Evolutionary conservation across 2,329 filamentous ascomycete species (phyloP).

Genomic region (Elsinoe arachidis): DNA sequence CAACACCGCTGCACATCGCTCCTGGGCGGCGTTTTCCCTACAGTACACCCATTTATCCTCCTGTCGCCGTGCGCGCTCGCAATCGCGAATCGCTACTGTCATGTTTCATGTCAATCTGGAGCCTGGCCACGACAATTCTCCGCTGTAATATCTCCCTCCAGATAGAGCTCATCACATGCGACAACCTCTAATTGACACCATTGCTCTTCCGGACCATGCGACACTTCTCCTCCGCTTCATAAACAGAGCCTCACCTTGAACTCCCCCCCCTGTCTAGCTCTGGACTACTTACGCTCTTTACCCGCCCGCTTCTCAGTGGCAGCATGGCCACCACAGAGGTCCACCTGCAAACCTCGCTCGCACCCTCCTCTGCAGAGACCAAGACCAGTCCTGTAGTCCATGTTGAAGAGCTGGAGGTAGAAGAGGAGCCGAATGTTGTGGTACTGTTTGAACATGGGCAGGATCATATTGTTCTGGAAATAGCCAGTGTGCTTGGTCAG

Average conservation of each 20-base stretch:
- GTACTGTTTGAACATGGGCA: constrained; percentile 63
- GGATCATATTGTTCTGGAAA: constrained; percentile 63
- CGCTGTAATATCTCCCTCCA: neutral
- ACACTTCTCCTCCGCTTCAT: neutral
- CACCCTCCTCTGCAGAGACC: constrained; percentile 9
- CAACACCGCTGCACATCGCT: constrained; percentile 6
- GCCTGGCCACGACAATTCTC: constrained; percentile 2
- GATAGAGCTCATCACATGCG: neutral
- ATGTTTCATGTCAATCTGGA: constrained; percentile 12
- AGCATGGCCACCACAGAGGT: constrained; percentile 16
- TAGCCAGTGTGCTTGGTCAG: constrained; percentile 73
- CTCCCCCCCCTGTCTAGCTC: neutral
- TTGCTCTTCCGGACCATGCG: neutral
- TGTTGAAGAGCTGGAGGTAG: constrained; percentile 26
- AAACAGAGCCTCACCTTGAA: neutral
- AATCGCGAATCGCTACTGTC: constrained; percentile 1
- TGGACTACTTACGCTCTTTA: neutral
- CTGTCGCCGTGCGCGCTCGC: constrained; percentile 10
- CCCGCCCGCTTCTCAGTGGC: neutral
- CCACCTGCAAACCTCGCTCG: constrained; percentile 13
- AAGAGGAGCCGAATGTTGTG: constrained; percentile 33
- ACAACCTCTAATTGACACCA: neutral
- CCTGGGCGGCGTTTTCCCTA: constrained; percentile 3
- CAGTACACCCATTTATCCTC: constrained; percentile 11
- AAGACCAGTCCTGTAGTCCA: constrained; percentile 17